Evolutionary conservation across 129 eudicot genomes (phyloP), one percentile per base, ranked within the genome.

Genomic region (Lonicera japonica): DNA sequence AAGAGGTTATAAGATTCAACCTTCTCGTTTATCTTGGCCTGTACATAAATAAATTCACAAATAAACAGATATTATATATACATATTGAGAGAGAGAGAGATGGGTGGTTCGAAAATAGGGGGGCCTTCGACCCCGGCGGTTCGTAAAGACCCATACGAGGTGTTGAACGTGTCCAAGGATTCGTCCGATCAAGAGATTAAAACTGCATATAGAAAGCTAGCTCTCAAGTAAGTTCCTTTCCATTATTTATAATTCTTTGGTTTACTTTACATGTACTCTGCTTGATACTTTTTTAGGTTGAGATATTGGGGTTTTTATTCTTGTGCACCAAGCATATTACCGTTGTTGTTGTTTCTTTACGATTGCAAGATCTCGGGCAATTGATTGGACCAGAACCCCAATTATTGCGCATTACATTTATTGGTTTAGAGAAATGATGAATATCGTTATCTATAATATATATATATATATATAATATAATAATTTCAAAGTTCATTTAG

Each of bases 111-210:
- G 22, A 85, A 85, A 70, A 62, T 29, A 62, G 94, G 72, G 65
- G 85, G 86, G 75, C 0, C 67, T 18, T 63, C 67, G 0, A 52
- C 83, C 13, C 82, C 84, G 22, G 73, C 73, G 8, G 66, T 70
- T 69, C 75, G 97, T 53, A 73, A 94, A 69, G 97, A 91, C 73
- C 97, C 97, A 0, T 91, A 91, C 76, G 94, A 91, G 82, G 94
- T 91, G 65, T 73, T 91, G 71, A 77, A 56, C 66, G 89, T 91
- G 38, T 60, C 87, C 11, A 82, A 69, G 57, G 82, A 91, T 55
- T 46, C 95, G 12, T 75, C 90, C 71, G 97, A 91, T 77, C 97
- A 87, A 56, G 97, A 91, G 46, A 87, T 91, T 72, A 91, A 91
- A 75, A 79, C 90, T 65, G 94, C 97, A 70, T 91, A 91, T 56